phyloP scores from a whole-genome alignment of 2,329 filamentous ascomycete genomes.

The Claviceps spartinae region DNA sequence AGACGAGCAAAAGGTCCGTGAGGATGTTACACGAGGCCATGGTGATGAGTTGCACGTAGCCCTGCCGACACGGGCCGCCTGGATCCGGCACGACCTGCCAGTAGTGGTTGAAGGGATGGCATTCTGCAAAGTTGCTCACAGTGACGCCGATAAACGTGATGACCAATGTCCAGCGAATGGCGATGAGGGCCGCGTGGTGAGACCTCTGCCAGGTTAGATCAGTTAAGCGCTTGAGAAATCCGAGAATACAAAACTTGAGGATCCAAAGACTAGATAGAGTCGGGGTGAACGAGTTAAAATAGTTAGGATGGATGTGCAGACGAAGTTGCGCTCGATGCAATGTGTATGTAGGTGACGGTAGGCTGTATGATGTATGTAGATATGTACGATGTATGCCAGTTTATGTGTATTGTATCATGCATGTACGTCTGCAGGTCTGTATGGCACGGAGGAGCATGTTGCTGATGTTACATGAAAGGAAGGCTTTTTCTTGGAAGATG shows the following conservation, averaged over 20 bases:
- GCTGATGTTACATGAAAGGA: background rate
- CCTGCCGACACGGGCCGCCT: constrained; percentile 71
- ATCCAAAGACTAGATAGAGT: constrained; percentile 60
- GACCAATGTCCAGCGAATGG: constrained; percentile 61
- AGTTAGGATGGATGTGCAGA: background rate
- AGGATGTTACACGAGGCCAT: constrained; percentile 83
- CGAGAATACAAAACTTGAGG: constrained; percentile 77
- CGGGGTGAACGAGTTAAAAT: background rate
- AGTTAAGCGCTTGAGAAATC: constrained; percentile 81
- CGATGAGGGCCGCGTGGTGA: constrained; percentile 56
- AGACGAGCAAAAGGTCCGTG: constrained; percentile 75
- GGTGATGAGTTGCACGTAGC: constrained; percentile 73
- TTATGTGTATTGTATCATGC: background rate
- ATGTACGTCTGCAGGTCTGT: background rate
- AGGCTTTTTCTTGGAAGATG: background rate
- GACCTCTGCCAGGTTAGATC: constrained; percentile 67
- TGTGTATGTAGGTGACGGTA: no score
- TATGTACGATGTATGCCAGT: no score
- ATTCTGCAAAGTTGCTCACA: constrained; percentile 72
- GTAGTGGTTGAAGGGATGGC: constrained; percentile 59
- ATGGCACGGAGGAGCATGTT: no score
- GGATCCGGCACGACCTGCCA: constrained; percentile 82
- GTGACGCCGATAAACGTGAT: constrained; percentile 72
- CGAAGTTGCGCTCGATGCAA: background rate
- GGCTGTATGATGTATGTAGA: no score